phyloP scores from a whole-genome alignment of 257 asterid genomes.

The Osmanthus fragrans region DNA sequence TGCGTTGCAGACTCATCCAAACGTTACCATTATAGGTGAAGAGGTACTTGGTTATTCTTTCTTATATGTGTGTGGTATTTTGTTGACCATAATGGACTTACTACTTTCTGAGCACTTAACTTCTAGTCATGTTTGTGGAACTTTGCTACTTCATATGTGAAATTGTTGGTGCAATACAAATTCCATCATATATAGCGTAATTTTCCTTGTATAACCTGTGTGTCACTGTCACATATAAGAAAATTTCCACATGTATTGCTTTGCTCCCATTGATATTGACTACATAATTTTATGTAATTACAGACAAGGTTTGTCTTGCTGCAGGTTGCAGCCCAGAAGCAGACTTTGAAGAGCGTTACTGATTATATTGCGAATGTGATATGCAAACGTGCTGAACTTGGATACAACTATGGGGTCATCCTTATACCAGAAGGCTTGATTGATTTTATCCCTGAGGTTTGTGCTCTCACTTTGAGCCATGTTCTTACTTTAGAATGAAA shows the following conservation, averaged over 20 bases:
- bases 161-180: neutral
- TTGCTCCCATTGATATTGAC: neutral
- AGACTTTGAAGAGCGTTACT: slow-evolving; percentile 81
- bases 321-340: slow-evolving; percentile 92
- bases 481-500: neutral
- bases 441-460: slow-evolving; percentile 99
- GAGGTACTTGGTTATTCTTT: slow-evolving; percentile 54
- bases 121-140: neutral
- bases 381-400: slow-evolving; percentile 84
- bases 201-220: neutral
- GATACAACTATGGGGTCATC: slow-evolving; percentile 93
- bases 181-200: neutral
- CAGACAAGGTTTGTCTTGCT: neutral
- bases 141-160: neutral
- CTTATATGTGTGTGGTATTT: neutral
- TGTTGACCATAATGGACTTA: neutral
- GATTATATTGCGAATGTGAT: slow-evolving; percentile 82
- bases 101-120: neutral
- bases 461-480: neutral
- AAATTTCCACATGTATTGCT: neutral
- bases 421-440: slow-evolving; percentile 98
- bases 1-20: slow-evolving; percentile 97
- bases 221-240: slow-evolving; percentile 15
- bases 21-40: slow-evolving; percentile 92
- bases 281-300: neutral